Base-by-base conservation (phyloP, 495 filamentous ascomycete species). In the Mytilinidion resinicola region DNA sequence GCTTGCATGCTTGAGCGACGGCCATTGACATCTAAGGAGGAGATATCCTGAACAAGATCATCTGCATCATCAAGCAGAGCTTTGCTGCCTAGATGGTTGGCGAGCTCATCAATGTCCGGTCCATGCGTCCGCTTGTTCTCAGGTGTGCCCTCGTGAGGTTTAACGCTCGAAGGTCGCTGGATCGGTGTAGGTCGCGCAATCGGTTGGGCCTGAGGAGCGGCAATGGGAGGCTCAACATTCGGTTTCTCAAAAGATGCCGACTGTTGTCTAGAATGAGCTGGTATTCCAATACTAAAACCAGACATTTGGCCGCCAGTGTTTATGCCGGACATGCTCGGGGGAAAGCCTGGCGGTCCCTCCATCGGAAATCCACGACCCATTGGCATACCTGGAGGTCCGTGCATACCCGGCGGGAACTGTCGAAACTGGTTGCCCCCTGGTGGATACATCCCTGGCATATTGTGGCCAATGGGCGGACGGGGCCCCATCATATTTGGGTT, bases 21-120 rank as follows among this genome's bases (percentile, higher is more conserved):
- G 37, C 62, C 36, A 17, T 66, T 60, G 3, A 39, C 50, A 70
- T 66, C n/a, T 46, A 37, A 73, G 72, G 10, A 74, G 71, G 15
- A 76, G 62, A 49, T 77, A 70, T 21, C 58, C 7, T 42, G 50
- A 15, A 61, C 34, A 49, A 78, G 72, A 49, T 78, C 79, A 57
- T 90, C 83, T 15, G 77, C 80, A 67, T 95, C 91, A 64, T 95
- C 91, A 38, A 96, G 77, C n/a, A 98, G 76, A 9, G 91, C 92
- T 69, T 86, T 91, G 72, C 92, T 96, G 9, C 93, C 95, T n/a
- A 98, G 79, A 68, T 91, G 89, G 50, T 84, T 80, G 55, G 82
- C 88, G 46, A 95, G 74, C 53, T 91, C 83, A 54, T 96, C 90
- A 37, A 88, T 65, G 54, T 87, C 80, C 12, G 63, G 62, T 42